phyloP scores from a whole-genome alignment of 225 moss, liverwort and hornwort genomes.

The Pseudoscleropodium purum region DNA sequence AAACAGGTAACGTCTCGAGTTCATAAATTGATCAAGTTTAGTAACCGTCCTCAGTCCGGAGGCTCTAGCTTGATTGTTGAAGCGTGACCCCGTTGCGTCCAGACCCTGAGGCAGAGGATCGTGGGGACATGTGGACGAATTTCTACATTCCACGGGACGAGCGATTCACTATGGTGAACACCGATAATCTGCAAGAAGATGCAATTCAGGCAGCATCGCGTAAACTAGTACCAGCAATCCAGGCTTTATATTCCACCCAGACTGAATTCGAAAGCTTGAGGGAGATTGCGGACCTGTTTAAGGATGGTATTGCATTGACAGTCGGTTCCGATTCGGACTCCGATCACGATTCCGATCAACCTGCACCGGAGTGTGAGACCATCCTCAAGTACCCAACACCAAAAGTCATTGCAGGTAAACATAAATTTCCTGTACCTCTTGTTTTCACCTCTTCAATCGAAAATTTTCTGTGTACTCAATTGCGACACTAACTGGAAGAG shows the following conservation, averaged over 20 bases:
- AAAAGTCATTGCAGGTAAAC: constrained; percentile 45
- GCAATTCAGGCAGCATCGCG: neutral
- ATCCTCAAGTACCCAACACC: constrained; percentile 25
- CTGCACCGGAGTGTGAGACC: neutral
- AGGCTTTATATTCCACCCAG: neutral
- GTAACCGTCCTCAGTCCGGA: neutral
- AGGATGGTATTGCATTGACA: neutral
- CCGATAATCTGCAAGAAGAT: neutral
- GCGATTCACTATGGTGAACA: neutral
- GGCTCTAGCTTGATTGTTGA: neutral
- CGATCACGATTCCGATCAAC: neutral
- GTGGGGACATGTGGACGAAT: neutral
- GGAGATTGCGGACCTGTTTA: neutral
- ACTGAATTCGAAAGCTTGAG: neutral
- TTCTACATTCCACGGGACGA: neutral
- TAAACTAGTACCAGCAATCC: neutral
- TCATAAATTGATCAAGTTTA: neutral
- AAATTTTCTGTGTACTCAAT: neutral
- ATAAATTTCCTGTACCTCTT: neutral
- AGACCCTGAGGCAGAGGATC: constrained; percentile 25
- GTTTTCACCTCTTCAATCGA: neutral
- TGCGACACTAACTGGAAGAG: neutral
- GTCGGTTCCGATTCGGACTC: neutral
- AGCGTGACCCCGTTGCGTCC: neutral
- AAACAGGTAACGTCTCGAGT: constrained; percentile 14